phyloP scores from a whole-genome alignment of 495 filamentous ascomycete species.

The Staphylotrichum tortipilum region DNA sequence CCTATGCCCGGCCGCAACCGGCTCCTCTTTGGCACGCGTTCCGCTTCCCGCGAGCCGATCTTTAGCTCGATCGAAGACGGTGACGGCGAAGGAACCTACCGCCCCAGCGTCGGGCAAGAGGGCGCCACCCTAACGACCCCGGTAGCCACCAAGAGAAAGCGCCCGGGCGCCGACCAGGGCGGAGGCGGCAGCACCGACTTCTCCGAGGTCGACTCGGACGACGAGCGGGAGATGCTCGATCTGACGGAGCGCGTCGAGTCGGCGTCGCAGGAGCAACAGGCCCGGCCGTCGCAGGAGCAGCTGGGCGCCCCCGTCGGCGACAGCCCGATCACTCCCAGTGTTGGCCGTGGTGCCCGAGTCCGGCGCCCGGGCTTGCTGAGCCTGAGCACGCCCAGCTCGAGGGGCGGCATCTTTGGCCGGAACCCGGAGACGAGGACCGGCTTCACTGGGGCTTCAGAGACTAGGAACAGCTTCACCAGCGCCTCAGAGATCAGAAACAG shows the following conservation, averaged over 20 bases:
- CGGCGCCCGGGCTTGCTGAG: background rate
- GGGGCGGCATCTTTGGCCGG: no score
- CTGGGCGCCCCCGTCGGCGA: slow-evolving; percentile 10
- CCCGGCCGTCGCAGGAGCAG: background rate
- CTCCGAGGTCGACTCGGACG: slow-evolving; percentile 10
- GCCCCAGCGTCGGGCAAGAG: no score
- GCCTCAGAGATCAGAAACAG: no score
- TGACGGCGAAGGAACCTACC: background rate
- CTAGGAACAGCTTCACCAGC: background rate
- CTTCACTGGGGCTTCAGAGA: background rate
- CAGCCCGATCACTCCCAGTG: background rate
- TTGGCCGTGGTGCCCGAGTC: background rate
- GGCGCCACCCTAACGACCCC: background rate
- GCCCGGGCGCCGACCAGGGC: slow-evolving; percentile 9
- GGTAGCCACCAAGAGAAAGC: slow-evolving; percentile 5
- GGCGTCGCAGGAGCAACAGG: background rate
- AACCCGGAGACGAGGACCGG: no score
- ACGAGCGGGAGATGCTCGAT: slow-evolving; percentile 7
- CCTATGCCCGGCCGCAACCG: background rate
- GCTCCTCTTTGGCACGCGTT: background rate
- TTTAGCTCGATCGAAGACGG: background rate
- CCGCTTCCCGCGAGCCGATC: background rate
- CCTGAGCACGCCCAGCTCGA: slow-evolving; percentile 2
- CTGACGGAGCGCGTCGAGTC: background rate
- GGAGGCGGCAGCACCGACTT: background rate